Evolutionary conservation across 371 early-diverging fungal species (phyloP).

Genomic region (Mortierella sp.): DNA sequence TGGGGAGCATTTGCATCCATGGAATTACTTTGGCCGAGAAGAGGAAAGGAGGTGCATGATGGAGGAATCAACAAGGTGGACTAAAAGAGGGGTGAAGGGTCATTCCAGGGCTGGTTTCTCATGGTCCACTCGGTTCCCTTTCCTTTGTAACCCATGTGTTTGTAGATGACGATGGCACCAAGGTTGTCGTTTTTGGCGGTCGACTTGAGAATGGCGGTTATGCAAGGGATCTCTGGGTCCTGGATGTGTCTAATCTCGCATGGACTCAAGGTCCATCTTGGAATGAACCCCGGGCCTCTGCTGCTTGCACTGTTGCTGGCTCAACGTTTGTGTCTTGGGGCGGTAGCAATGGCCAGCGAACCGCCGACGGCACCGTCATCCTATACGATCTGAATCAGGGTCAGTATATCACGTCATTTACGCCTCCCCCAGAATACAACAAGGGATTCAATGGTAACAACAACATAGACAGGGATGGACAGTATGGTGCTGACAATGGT

Average conservation of each 20-base stretch:
- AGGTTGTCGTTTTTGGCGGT: slow-evolving; percentile 23
- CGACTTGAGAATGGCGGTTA: slow-evolving; percentile 1
- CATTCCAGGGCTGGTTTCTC: no score
- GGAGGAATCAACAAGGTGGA: no score
- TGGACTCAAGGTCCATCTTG: slow-evolving; percentile 16
- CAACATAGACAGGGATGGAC: neutral
- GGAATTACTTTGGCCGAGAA: no score
- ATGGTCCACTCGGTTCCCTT: no score
- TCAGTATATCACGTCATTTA: slow-evolving; percentile 6
- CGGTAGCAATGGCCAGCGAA: slow-evolving; percentile 13
- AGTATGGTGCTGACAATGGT: neutral
- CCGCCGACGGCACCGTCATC: slow-evolving; percentile 3
- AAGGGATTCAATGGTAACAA: neutral
- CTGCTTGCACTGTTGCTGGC: slow-evolving; percentile 13
- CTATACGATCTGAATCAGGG: slow-evolving; percentile 12
- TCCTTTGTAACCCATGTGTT: no score
- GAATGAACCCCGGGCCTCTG: slow-evolving; percentile 1
- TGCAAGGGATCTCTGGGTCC: slow-evolving; percentile 13
- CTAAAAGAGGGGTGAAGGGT: no score
- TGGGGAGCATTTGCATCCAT: no score
- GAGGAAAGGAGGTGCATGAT: no score
- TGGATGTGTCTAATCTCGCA: slow-evolving; percentile 4
- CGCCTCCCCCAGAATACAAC: slow-evolving; percentile 3
- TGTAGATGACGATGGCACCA: slow-evolving; percentile 19
- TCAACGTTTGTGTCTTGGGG: slow-evolving; percentile 12